A percentile compares a stretch with the other conserved stretches of the same genome.
Evolutionary conservation across 75 land plant species (phyloP).

Genomic region (Gnetum montanum): DNA sequence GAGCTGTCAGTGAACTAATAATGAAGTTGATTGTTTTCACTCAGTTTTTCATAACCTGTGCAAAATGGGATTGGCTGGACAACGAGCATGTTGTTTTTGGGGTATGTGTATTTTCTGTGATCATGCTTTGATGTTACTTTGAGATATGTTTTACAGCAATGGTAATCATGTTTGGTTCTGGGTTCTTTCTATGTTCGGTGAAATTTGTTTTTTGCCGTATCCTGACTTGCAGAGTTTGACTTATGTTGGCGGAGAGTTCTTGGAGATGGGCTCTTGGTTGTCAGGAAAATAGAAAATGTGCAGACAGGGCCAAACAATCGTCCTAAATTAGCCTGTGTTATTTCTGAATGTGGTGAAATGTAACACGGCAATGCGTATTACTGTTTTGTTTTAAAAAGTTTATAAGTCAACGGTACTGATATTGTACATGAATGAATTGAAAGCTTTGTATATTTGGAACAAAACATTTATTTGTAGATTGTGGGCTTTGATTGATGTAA

Average conservation of each 20-base stretch:
- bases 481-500: no score
- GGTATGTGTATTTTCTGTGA: conserved; percentile 23
- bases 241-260: conserved; percentile 66
- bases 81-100: conserved; percentile 83
- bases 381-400: no score
- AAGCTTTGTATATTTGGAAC: no score
- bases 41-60: conserved; percentile 79
- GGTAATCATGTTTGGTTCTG: no score
- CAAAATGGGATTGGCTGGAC: conserved; percentile 82
- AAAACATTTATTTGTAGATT: no score
- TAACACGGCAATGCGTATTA: conserved; percentile 11
- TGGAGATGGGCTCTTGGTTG: conserved; percentile 82
- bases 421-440: no score
- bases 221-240: background rate
- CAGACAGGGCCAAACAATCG: conserved; percentile 88
- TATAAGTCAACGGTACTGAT: no score
- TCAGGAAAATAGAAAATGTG: conserved; percentile 92
- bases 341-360: conserved; percentile 95
- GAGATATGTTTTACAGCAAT: background rate
- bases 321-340: conserved; percentile 77
- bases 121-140: no score
- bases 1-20: background rate
- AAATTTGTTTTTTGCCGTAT: no score
- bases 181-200: no score
- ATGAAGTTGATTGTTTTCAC: conserved; percentile 3